Conservation (phyloP, 169 alveolate genomes). For the Cystoisospora suis region DNA sequence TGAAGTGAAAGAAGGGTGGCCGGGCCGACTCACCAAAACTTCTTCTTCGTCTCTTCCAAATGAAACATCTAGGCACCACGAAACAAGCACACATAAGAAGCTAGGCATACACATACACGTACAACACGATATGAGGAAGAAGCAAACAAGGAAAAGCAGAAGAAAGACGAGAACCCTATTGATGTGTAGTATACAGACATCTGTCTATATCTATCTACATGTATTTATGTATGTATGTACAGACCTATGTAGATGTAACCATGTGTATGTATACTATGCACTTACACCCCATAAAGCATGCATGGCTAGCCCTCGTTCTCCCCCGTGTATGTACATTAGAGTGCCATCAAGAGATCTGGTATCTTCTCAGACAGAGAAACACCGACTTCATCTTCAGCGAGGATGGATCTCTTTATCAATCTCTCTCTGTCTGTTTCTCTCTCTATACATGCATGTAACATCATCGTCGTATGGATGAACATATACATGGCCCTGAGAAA, state of each 20-base stretch:
- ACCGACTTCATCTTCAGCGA: no score
- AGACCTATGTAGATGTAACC: not conserved
- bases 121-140: not conserved
- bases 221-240: not conserved
- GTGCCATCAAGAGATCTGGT: no score
- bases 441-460: not conserved
- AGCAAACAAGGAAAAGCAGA: no score
- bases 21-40: no score
- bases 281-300: no score
- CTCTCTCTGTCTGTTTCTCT: not conserved
- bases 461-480: not conserved
- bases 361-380: no score
- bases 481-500: not conserved
- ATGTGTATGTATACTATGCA: not conserved
- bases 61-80: not conserved
- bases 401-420: not conserved
- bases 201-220: no score
- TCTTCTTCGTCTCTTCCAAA: not conserved
- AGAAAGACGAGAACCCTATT: not conserved
- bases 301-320: no score
- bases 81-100: not conserved
- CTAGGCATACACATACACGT: not conserved
- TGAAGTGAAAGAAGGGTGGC: not conserved
- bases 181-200: not conserved
- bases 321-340: no score